Evolutionary conservation across 140 eudicot genomes (phyloP).

Genomic region (Ambrosia hybrid): DNA sequence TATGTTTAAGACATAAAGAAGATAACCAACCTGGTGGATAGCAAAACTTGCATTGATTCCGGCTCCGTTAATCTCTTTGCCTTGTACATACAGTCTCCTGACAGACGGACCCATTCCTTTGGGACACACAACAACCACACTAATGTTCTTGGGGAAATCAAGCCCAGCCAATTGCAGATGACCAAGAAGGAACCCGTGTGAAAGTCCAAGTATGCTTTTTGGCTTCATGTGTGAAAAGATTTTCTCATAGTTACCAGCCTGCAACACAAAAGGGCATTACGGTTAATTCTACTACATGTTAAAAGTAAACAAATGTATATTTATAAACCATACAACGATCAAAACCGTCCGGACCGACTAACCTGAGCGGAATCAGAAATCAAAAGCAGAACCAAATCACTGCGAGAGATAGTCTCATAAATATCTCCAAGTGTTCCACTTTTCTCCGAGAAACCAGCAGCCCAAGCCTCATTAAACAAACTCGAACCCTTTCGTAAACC

Average conservation of each 20-base stretch:
- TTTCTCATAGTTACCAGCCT: conserved; percentile 89
- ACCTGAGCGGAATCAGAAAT: conserved; percentile 99
- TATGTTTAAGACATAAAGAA: no score
- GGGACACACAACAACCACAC: no score
- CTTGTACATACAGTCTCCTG: conserved; percentile 87
- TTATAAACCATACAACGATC: not conserved
- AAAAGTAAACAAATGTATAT: no score
- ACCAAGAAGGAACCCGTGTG: conserved; percentile 66
- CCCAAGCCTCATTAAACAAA: conserved; percentile 39
- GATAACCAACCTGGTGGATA: no score
- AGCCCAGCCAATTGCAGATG: conserved; percentile 87
- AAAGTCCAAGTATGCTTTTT: conserved; percentile 45
- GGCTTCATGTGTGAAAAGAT: conserved; percentile 87
- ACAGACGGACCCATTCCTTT: conserved; percentile 88
- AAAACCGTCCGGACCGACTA: not conserved
- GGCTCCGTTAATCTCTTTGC: conserved; percentile 61
- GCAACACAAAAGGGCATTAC: conserved; percentile 3
- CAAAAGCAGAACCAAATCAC: conserved; percentile 87
- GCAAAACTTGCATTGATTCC: no score
- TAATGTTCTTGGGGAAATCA: conserved; percentile 70
- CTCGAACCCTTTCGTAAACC: no score
- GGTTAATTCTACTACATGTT: no score
- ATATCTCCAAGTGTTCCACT: conserved; percentile 93
- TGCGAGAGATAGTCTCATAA: conserved; percentile 74
- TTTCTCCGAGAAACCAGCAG: conserved; percentile 90